Evolutionary conservation across 768 basidiomycete species (phyloP).

Genomic region (Chalciporus chontae): DNA sequence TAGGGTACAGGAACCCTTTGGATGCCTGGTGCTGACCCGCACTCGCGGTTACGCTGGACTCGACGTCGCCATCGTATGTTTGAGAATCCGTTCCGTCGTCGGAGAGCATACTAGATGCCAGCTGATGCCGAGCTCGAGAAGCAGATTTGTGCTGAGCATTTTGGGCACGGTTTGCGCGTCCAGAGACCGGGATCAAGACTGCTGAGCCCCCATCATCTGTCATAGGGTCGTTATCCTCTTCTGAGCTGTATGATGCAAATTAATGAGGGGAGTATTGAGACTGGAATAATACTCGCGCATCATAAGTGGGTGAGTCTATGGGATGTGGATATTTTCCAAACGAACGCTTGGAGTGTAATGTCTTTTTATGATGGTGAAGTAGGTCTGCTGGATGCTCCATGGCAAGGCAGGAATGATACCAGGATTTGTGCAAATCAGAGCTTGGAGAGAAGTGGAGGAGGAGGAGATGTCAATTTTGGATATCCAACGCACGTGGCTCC

Average conservation of each 20-base stretch:
- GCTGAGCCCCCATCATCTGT: constrained; percentile 69
- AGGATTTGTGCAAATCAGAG: neutral
- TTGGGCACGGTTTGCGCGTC: constrained; percentile 24
- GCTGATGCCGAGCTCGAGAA: constrained; percentile 44
- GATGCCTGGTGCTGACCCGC: constrained; percentile 37
- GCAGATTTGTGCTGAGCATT: constrained; percentile 27
- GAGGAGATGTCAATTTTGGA: no score
- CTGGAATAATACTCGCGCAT: constrained; percentile 46
- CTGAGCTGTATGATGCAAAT: constrained; percentile 48
- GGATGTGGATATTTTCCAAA: constrained; percentile 65
- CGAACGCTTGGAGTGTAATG: constrained; percentile 50
- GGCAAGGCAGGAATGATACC: no score
- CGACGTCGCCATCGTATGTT: constrained; percentile 88
- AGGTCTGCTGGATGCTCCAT: constrained; percentile 25
- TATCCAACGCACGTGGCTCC: neutral
- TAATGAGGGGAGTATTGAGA: neutral
- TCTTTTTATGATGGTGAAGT: constrained; percentile 33
- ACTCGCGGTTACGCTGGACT: constrained; percentile 67
- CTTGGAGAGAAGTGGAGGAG: neutral
- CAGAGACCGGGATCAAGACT: constrained; percentile 40
- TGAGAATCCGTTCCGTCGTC: constrained; percentile 81
- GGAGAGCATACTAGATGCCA: constrained; percentile 52
- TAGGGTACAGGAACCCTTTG: constrained; percentile 26
- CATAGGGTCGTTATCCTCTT: constrained; percentile 85
- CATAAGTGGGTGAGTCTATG: constrained; percentile 72